A percentile compares a stretch with the other conserved stretches of the same genome.
Conservation (phyloP, 805 yeast species). For the Tetrapisispora iriomotensis region DNA sequence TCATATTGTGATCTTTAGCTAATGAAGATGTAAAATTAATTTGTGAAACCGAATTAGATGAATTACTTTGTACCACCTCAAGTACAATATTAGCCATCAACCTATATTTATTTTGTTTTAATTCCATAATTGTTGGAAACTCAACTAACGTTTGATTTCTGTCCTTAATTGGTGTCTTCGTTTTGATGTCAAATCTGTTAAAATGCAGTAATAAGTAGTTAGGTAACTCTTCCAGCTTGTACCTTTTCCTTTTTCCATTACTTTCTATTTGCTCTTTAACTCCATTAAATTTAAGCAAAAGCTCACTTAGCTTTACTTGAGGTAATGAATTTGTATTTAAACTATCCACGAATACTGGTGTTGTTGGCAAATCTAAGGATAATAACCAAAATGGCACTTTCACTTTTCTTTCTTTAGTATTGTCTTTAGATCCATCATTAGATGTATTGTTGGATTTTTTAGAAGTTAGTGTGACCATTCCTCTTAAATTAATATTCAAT, state of each 20-base stretch:
- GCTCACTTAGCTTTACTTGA: conserved; percentile 36
- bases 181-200: conserved; percentile 39
- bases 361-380: conserved; percentile 49
- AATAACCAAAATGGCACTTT: conserved; percentile 27
- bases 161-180: conserved; percentile 29
- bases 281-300: conserved; percentile 36
- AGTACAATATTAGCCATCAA: conserved; percentile 42
- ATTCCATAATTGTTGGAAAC: conserved; percentile 36
- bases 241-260: conserved; percentile 24
- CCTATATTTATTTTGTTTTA: conserved; percentile 30
- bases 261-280: conserved; percentile 1
- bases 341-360: conserved; percentile 46
- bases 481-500: conserved; percentile 44
- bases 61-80: conserved; percentile 10
- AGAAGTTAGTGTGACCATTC: conserved; percentile 26
- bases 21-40: conserved; percentile 8
- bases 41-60: conserved; percentile 11
- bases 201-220: conserved; percentile 45
- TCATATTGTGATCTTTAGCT: conserved; percentile 24
- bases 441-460: conserved; percentile 9
- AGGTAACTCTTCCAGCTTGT: conserved; percentile 39
- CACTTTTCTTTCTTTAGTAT: conserved; percentile 6
- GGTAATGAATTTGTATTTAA: conserved; percentile 38
- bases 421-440: conserved; percentile 12
- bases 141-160: conserved; percentile 56